Evolutionary conservation across 192 early-diverging fungal species (phyloP).

Genomic region (Linnemannia hyalina): DNA sequence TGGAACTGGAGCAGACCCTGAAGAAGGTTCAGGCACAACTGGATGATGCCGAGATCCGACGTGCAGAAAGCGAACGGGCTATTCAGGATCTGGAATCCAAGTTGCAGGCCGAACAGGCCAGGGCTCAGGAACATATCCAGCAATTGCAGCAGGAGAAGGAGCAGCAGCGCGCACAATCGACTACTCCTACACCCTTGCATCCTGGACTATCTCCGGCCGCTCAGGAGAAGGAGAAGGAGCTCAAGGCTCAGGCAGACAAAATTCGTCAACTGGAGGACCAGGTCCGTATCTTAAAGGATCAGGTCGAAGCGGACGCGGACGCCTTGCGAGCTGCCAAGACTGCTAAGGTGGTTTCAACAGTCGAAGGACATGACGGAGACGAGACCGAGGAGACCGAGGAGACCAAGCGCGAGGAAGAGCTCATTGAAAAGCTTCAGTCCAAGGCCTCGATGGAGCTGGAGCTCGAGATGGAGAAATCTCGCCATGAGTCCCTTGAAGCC

Average conservation of each 20-base stretch:
- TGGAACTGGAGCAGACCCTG: conserved; percentile 11
- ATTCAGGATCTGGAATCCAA: conserved; percentile 44
- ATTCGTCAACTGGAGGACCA: conserved; percentile 33
- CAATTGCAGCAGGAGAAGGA: conserved; percentile 37
- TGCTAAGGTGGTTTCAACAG: background rate
- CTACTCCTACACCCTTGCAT: background rate
- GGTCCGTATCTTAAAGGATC: conserved; percentile 5
- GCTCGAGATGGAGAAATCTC: conserved; percentile 14
- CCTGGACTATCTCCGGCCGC: background rate
- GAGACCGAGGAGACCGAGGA: conserved; percentile 10
- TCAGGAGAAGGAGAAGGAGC: conserved; percentile 24
- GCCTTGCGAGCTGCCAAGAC: background rate
- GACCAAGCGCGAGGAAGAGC: conserved; percentile 19
- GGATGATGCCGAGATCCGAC: conserved; percentile 21
- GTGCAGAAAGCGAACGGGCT: conserved; percentile 29
- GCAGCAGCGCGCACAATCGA: conserved; percentile 12
- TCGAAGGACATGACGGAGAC: background rate
- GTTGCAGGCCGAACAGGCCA: conserved; percentile 26
- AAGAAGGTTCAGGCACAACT: conserved; percentile 24
- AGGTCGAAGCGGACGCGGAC: conserved; percentile 29
- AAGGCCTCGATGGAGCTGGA: conserved; percentile 36
- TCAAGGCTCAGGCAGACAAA: conserved; percentile 14
- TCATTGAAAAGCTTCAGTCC: conserved; percentile 27
- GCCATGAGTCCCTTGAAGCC: background rate
- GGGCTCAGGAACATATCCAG: conserved; percentile 34